These are phyloP conservation scores for Arabidopsis hybrid DNA, from an alignment of 441 rosid genomes.

Conservation along the genomic window DNA sequence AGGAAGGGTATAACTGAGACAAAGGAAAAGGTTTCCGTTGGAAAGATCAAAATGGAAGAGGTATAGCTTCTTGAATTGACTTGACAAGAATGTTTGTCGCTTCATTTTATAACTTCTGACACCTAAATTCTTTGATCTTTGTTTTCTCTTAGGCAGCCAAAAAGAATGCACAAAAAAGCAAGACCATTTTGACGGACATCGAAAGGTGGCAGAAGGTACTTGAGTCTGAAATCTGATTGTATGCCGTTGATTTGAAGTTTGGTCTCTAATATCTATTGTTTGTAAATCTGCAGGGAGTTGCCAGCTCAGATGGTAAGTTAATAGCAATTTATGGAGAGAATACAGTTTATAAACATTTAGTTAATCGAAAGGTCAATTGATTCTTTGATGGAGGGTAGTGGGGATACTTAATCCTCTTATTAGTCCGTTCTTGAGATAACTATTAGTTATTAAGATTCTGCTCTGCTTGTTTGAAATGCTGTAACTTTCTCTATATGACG, in stretches of 20 bases:
- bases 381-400: not conserved
- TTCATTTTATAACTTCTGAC: not conserved
- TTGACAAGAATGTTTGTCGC: constrained; percentile 9
- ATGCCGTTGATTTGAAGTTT: constrained; percentile 24
- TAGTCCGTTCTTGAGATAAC: not conserved
- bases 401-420: not conserved
- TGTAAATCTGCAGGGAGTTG: constrained; percentile 82
- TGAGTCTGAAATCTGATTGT: constrained; percentile 25
- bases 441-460: constrained; percentile 6
- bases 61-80: constrained; percentile 44
- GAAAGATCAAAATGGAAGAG: constrained; percentile 95
- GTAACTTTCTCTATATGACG: constrained; percentile 11
- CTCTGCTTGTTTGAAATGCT: constrained; percentile 5
- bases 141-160: constrained; percentile 73
- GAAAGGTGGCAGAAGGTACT: constrained; percentile 98
- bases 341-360: not conserved
- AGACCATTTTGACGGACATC: constrained; percentile 81
- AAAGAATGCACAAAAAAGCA: constrained; percentile 87
- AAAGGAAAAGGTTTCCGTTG: too few species aligned
- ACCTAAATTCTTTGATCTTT: not conserved
- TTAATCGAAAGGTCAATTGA: not conserved
- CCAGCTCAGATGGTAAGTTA: constrained; percentile 85
- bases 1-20: constrained; percentile 85
- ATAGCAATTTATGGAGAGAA: not conserved
- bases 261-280: constrained; percentile 40